Evolutionary conservation across 164 flowering plant species (phyloP), one percentile per base, ranked within the genome.

Genomic region (Umbilicus rupestris): DNA sequence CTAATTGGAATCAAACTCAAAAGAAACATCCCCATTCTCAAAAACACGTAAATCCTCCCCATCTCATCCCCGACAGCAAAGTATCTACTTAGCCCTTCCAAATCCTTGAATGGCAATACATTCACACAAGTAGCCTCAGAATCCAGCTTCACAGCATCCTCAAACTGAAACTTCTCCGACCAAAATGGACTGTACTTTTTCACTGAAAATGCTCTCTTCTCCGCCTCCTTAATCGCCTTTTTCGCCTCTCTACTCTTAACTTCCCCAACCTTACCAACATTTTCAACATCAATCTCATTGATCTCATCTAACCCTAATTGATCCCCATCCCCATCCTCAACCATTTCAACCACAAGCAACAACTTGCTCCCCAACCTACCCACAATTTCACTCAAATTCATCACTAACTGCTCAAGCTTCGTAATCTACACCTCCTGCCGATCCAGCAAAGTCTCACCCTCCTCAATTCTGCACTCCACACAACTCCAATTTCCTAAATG

Each of bases 81-180:
- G 72, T 90, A 95, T 80, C 92, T 95, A 58, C 86, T 87, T 20
- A 78, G 66, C 24, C 96, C 97, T 72, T 95, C 97, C 15, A 64
- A 78, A 81, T 95, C 97, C 39, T 80, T 76, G 70, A 81, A 85
- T 0, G 99, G 96, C 83, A 95, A 79, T 2, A 90, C 80, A 66
- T 82, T 81, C 16, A 84, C 69, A 64, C 87, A 82, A 3, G 92
- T 95, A 0, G 90, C 85, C 41, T 78, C 85, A 0, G 84, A 81
- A 55, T 85, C 89, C 66, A 92, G 77, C 66, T 86, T 90, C 80
- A 90, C 94, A 2, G 97, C 97, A 0, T 96, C 88, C 28, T 84
- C 73, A 70, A 92, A 92, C 47, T 86, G 89, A 74, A 95, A 95
- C 77, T 81, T 83, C 78, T 95, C 99, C 5, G 87, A 82, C 99